phyloP scores from a whole-genome alignment of 2,329 filamentous ascomycete species.

The Fusarium sulawesiense region DNA sequence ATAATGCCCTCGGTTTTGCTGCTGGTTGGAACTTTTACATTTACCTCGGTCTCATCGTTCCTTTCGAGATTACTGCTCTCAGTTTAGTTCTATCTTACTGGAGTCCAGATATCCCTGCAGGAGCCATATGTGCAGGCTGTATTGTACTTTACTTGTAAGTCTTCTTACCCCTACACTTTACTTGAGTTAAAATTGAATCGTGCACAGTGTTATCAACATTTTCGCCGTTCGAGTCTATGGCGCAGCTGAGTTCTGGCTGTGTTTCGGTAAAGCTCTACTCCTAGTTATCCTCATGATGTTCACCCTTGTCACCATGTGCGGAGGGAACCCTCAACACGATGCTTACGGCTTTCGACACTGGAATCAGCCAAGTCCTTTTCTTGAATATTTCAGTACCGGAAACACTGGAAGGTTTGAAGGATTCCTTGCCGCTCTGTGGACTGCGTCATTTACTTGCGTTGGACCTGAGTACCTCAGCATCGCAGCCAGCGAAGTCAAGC shows the following conservation, averaged over 20 bases:
- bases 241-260: slow-evolving; percentile 59
- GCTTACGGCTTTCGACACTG: slow-evolving; percentile 75
- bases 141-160: slow-evolving; percentile 55
- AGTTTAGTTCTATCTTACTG: slow-evolving; percentile 62
- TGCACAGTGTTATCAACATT: slow-evolving; percentile 51
- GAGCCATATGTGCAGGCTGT: slow-evolving; percentile 58
- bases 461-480: slow-evolving; percentile 72
- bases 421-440: slow-evolving; percentile 72
- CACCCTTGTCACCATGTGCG: slow-evolving; percentile 69
- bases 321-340: slow-evolving; percentile 66
- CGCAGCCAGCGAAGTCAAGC: slow-evolving; percentile 72
- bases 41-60: slow-evolving; percentile 61
- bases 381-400: slow-evolving; percentile 67
- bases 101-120: slow-evolving; percentile 55
- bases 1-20: slow-evolving; percentile 31
- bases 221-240: slow-evolving; percentile 57
- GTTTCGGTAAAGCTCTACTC: slow-evolving; percentile 56
- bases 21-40: slow-evolving; percentile 40
- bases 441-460: slow-evolving; percentile 68
- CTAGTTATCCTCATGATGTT: slow-evolving; percentile 61
- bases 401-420: slow-evolving; percentile 73
- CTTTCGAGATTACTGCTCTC: slow-evolving; percentile 63
- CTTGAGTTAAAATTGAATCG: background rate
- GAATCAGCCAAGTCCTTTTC: slow-evolving; percentile 65
- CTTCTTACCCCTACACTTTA: too few species aligned